A percentile compares a stretch with the other conserved stretches of the same genome.
These are phyloP conservation scores for Phytopythium litorale DNA, from an alignment of 352 stramenopile species.

Conservation along the genomic window DNA sequence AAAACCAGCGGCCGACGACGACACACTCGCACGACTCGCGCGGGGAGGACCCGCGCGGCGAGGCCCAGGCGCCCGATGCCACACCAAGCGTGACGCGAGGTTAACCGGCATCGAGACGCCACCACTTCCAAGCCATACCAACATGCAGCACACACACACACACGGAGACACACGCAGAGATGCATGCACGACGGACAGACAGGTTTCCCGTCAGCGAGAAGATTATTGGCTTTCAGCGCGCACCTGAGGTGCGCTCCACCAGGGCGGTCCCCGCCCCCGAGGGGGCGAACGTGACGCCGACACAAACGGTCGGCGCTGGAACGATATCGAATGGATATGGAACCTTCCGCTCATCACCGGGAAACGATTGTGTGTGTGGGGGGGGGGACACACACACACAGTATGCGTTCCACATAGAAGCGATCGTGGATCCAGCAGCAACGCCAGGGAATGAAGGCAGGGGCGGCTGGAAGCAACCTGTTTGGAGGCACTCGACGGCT, in stretches of 20 bases:
- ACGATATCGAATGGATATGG: constrained; percentile 22
- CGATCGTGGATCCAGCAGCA: too few species aligned
- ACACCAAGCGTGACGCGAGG: not conserved
- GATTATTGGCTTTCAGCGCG: constrained; percentile 63
- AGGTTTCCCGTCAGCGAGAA: constrained; percentile 65
- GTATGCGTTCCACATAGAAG: too few species aligned
- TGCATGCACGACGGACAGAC: constrained; percentile 4
- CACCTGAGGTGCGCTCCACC: constrained; percentile 68
- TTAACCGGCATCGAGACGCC: not conserved
- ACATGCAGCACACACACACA: constrained; percentile 1
- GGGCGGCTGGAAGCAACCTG: too few species aligned
- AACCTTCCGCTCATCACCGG: constrained; percentile 35
- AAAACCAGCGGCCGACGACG: constrained; percentile 75
- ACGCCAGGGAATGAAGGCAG: too few species aligned
- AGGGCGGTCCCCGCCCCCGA: constrained; percentile 12
- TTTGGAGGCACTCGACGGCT: too few species aligned
- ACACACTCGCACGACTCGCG: constrained; percentile 47
- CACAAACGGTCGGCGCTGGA: constrained; percentile 27
- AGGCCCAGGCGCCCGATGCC: constrained; percentile 31
- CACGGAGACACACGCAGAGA: not conserved
- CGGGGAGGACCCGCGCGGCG: constrained; percentile 16
- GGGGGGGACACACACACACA: too few species aligned
- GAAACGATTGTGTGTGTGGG: too few species aligned
- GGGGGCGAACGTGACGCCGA: constrained; percentile 2
- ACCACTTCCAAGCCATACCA: constrained; percentile 6